phyloP scores from a whole-genome alignment of 2,329 filamentous ascomycete genomes.

The Nigrospora oryzae region DNA sequence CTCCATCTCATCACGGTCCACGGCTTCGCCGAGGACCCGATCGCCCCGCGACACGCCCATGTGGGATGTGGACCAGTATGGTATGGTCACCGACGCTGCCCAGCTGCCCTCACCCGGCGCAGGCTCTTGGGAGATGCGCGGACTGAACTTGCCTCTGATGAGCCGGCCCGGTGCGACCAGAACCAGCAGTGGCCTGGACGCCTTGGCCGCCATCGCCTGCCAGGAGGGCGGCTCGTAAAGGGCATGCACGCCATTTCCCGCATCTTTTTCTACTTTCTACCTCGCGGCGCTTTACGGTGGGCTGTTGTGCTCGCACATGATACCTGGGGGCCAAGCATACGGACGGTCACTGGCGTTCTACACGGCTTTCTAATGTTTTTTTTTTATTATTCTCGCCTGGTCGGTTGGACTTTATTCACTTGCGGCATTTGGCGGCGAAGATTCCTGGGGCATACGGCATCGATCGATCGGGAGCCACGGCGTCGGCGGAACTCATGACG shows the following conservation, averaged over 20 bases:
- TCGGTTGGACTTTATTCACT: background rate
- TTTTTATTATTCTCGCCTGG: background rate
- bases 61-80: conserved; percentile 34
- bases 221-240: conserved; percentile 29
- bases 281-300: background rate
- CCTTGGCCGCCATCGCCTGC: conserved; percentile 45
- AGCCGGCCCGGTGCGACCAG: conserved; percentile 31
- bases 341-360: conserved; percentile 16
- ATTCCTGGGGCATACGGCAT: background rate
- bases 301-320: conserved; percentile 6
- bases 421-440: background rate
- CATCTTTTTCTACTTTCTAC: too few relatives aligned
- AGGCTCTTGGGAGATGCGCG: conserved; percentile 38
- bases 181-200: conserved; percentile 44
- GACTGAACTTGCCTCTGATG: conserved; percentile 34
- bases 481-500: too few relatives aligned
- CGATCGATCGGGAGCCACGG: background rate
- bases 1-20: conserved; percentile 23
- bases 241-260: background rate
- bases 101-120: conserved; percentile 25
- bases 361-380: conserved; percentile 8
- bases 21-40: conserved; percentile 16
- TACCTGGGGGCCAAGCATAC: conserved; percentile 21
- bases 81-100: conserved; percentile 17
- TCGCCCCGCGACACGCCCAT: conserved; percentile 21